Base-by-base conservation (phyloP, 192 early-diverging fungal genomes). In the Mortierella antarctica region DNA sequence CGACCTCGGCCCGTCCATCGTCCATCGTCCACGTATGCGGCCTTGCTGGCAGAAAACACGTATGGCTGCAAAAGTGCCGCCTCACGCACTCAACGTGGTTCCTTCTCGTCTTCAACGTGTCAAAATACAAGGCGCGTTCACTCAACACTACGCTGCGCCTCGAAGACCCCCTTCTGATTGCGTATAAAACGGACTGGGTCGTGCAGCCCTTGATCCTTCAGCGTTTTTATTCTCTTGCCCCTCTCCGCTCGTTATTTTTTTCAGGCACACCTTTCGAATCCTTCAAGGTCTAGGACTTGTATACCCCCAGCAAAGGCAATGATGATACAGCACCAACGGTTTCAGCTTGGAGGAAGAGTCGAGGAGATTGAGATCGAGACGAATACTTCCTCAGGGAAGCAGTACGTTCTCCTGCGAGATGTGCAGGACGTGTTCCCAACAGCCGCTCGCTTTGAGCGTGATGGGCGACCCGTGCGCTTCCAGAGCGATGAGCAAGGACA, bases 351-450 rank as follows among this genome's bases (percentile, higher is more conserved):
- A 1, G 66, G 66, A 39, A 51, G 66, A 42, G 47, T 64, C 49
- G 48, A 68, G 18, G 60, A 63, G 39, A 48, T 76, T 45, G 74
- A 76, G 49, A 23, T 68, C 2, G 74, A 62, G 17, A 51, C 61
- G 7, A 44, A 69, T 20, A 31, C 51, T 0, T 23, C 44, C 5
- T 67, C 53, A 39, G 74, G 74, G 39, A 62, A 44, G 13, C 66
- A 69, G 2, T 64, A 57, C 44, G 41, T 76, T 21, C 67, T 68
- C 1, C 52, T 76, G 4, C 52, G 57, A 17, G 74, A 76, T 51
- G 67, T 76, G 0, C 74, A 76, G 20, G 74, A 76, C 40, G 74
- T 76, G 11, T 68, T 76, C 15, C 74, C 74, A 45, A 63, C 61
- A 17, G 74, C 74, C 12, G 41, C 52, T 41, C 59, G 74, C n/a